phyloP scores from a whole-genome alignment of 78 protist species.

The Carpediemonas membranifera region DNA sequence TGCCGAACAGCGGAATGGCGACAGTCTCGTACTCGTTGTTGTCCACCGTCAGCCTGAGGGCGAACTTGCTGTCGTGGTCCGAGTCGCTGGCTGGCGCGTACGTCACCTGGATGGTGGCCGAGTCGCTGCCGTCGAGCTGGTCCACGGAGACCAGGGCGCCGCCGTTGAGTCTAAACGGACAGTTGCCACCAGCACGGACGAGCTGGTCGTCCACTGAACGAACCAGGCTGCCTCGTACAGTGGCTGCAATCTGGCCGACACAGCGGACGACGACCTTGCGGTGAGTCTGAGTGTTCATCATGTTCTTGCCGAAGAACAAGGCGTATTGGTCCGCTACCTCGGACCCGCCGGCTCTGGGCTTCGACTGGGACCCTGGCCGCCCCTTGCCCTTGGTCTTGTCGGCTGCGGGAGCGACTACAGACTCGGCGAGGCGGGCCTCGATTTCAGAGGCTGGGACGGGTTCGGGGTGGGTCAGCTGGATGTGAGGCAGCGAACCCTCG shows the following conservation, averaged over 20 bases:
- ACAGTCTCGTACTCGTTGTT: slow-evolving; percentile 44
- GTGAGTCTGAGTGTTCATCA: too few relatives aligned
- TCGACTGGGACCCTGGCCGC: neutral
- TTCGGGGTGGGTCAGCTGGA: slow-evolving; percentile 11
- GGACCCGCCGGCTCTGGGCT: too few relatives aligned
- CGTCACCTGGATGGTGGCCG: neutral
- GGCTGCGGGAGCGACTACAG: neutral
- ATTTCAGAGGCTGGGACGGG: neutral
- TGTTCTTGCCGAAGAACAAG: too few relatives aligned
- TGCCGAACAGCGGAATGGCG: slow-evolving; percentile 23
- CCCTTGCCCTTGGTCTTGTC: slow-evolving; percentile 6
- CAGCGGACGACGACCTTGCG: too few relatives aligned
- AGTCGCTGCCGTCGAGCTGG: neutral
- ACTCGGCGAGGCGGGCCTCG: too few relatives aligned
- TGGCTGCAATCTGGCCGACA: too few relatives aligned
- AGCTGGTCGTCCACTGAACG: too few relatives aligned
- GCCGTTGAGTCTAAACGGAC: too few relatives aligned
- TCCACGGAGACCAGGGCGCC: slow-evolving; percentile 40
- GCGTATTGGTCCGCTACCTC: too few relatives aligned
- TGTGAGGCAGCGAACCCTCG: slow-evolving; percentile 59
- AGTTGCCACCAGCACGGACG: too few relatives aligned
- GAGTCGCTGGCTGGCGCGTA: slow-evolving; percentile 26
- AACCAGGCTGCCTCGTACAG: too few relatives aligned
- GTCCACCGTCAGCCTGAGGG: neutral
- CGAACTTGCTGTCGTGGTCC: neutral